Evolutionary conservation across 1,284 basidiomycete genomes (phyloP).

Genomic region (Flammula alnicola): DNA sequence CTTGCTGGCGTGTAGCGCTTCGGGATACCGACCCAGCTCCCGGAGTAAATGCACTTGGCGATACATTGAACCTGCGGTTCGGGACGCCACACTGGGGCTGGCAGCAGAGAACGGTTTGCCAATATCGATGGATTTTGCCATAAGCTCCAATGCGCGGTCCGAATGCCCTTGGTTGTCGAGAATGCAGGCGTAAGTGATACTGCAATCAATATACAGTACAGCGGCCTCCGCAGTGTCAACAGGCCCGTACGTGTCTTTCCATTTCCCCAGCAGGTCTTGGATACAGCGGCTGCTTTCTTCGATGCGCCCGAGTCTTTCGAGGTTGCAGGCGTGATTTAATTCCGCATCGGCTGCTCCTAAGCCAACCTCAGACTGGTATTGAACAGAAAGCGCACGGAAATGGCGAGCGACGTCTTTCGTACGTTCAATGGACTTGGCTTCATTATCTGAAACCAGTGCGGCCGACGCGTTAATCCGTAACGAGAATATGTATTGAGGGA

Average conservation of each 20-base stretch:
- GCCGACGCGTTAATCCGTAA: too few relatives aligned
- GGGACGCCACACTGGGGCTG: neutral
- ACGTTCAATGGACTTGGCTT: too few relatives aligned
- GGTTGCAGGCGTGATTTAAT: neutral
- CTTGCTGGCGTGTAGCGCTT: neutral
- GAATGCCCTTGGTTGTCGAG: slow-evolving; percentile 2
- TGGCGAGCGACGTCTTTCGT: too few relatives aligned
- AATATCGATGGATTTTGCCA: neutral
- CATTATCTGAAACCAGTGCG: too few relatives aligned
- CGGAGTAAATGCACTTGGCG: neutral
- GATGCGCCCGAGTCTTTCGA: neutral
- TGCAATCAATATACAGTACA: neutral
- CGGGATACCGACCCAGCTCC: neutral
- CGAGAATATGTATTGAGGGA: slow-evolving; percentile 2
- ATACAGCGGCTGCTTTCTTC: neutral
- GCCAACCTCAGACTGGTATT: too few relatives aligned
- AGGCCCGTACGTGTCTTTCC: neutral
- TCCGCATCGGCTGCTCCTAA: neutral
- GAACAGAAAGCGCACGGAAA: too few relatives aligned
- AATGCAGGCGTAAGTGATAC: neutral
- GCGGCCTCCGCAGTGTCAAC: neutral
- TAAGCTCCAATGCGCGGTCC: neutral
- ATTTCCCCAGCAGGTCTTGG: neutral
- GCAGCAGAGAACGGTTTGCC: neutral
- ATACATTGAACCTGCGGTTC: neutral